Evolutionary conservation across 345 rosid genomes (phyloP).

Genomic region (Viola odorata): DNA sequence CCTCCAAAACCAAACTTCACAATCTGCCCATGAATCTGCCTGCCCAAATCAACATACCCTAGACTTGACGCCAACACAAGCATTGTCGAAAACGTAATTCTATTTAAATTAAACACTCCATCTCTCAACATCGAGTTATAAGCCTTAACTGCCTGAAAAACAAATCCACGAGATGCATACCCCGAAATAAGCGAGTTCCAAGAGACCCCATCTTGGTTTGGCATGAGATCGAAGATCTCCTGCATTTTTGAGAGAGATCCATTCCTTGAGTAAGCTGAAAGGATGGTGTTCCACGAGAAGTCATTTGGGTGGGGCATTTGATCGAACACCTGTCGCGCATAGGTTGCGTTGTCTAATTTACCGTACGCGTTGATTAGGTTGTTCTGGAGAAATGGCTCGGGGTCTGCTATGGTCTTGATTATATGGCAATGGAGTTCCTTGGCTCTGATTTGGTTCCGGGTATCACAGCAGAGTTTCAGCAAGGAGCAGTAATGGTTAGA

Average conservation of each 20-base stretch:
- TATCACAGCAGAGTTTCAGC: slow-evolving; percentile 49
- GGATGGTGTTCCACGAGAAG: slow-evolving; percentile 82
- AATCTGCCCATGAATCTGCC: slow-evolving; percentile 72
- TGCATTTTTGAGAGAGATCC: slow-evolving; percentile 51
- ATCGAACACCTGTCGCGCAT: slow-evolving; percentile 71
- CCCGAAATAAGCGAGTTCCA: slow-evolving; percentile 86
- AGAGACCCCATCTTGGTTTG: slow-evolving; percentile 58
- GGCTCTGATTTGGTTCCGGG: slow-evolving; percentile 32
- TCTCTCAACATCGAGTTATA: slow-evolving; percentile 65
- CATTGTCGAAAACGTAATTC: slow-evolving; percentile 76
- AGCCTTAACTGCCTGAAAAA: slow-evolving; percentile 45
- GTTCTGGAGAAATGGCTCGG: slow-evolving; percentile 55
- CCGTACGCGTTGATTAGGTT: slow-evolving; percentile 43
- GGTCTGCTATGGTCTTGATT: slow-evolving; percentile 36
- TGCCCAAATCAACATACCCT: slow-evolving; percentile 45
- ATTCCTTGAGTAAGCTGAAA: slow-evolving; percentile 65
- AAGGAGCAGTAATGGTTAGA: slow-evolving; percentile 44
- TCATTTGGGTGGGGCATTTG: slow-evolving; percentile 47
- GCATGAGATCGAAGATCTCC: slow-evolving; percentile 48
- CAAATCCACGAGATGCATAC: slow-evolving; percentile 42
- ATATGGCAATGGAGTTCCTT: slow-evolving; percentile 60
- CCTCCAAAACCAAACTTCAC: slow-evolving; percentile 59
- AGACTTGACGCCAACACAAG: slow-evolving; percentile 48
- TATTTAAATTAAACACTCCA: slow-evolving; percentile 39
- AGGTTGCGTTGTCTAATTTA: slow-evolving; percentile 29